Conservation (phyloP, 2,329 filamentous ascomycete genomes). For the Botrytis fabae region DNA sequence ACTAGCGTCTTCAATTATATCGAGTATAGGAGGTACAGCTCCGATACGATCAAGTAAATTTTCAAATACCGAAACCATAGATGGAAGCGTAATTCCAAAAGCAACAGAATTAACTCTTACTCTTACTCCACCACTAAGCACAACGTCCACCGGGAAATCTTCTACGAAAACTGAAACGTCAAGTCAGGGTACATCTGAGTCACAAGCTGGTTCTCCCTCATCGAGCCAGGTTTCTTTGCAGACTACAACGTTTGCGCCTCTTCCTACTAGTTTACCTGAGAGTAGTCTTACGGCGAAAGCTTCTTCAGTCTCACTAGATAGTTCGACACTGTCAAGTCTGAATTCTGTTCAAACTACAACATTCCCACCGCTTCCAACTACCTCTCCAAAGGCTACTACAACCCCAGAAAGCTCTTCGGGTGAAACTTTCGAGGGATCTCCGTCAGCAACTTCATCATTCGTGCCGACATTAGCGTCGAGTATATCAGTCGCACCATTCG, state of each 20-base stretch:
- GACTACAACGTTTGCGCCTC: background rate
- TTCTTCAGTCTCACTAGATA: background rate
- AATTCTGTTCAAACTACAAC: background rate
- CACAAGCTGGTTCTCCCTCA: background rate
- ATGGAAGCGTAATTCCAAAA: background rate
- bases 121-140: background rate
- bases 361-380: background rate
- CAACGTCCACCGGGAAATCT: background rate
- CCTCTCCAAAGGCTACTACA: background rate
- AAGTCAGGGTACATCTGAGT: background rate
- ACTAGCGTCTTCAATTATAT: background rate
- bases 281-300: background rate
- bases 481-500: constrained; percentile 4
- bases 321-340: background rate
- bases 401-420: background rate
- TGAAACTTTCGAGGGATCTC: background rate
- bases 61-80: background rate
- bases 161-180: background rate
- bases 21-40: background rate
- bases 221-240: background rate
- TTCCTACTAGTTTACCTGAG: background rate
- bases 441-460: background rate
- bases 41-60: background rate
- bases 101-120: background rate
- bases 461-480: background rate